Evolutionary conservation across 306 rosid genomes (phyloP), one percentile per base, ranked within the genome.

Genomic region (Gleditsia sinensis): DNA sequence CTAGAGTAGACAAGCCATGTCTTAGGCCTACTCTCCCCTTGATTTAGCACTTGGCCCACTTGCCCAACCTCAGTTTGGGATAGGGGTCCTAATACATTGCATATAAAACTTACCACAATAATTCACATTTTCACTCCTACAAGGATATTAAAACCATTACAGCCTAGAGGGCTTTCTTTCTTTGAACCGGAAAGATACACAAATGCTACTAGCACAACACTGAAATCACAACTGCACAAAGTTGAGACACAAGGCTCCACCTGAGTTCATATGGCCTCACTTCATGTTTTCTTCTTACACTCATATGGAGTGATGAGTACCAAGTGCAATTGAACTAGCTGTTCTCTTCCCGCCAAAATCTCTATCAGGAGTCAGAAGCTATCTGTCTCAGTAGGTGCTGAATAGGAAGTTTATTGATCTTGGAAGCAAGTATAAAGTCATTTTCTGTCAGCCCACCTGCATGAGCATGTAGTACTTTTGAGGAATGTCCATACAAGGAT

Each of bases 371-470:
- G 56, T 51, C 54, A 0, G 84, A 37, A 67, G 76, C 81, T 68
- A 87, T 83, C 75, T 75, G 83, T 69, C 96, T 80, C 61, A 89
- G 75, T 11, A 92, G 82, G 50, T 75, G 66, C 20, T 86, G 88
- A 80, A 86, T 20, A 46, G 81, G 76, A 32, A 92, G 81, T 59
- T 33, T 74, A 43, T 78, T 83, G 82, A 92, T 88, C 83, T 89
- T 92, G n/a, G 96, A 83, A 78, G 97, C 97, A 36, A 92, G 93
- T 68, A 92, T 92, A 88, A 92, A 92, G 80, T 89, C 97, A 58
- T 92, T 92, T 80, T 88, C 92, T 3, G 96, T 92, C 81, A 92
- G 81, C 36, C 97, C 97, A 78, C 91, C 97, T 92, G 82, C 87
- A 79, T 49, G 72, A 71, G 62, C 63, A 69, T 33, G 39, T 19